phyloP scores from a whole-genome alignment of 2,329 filamentous ascomycete species.

The Drechslerella coelobrocha region DNA sequence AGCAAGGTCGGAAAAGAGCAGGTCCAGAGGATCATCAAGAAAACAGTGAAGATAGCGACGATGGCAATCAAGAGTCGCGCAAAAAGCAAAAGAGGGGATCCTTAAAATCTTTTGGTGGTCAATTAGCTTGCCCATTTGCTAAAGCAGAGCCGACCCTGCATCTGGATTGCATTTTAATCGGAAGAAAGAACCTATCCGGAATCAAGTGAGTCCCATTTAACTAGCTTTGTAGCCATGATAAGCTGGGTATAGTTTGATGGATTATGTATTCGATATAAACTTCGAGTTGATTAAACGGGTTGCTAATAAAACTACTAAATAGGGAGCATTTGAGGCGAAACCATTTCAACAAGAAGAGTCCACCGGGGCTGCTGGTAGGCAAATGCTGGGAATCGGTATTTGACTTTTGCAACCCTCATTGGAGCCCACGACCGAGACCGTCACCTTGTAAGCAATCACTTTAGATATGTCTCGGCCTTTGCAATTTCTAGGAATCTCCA shows the following conservation, averaged over 20 bases:
- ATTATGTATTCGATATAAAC: too few relatives aligned
- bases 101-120: constrained; percentile 12
- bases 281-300: too few relatives aligned
- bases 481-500: background rate
- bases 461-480: too few relatives aligned
- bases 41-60: background rate
- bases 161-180: constrained; percentile 18
- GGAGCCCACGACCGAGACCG: constrained; percentile 11
- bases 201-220: constrained; percentile 22
- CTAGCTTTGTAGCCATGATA: background rate
- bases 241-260: too few relatives aligned
- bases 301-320: too few relatives aligned
- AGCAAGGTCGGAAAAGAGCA: background rate
- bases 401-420: constrained; percentile 20
- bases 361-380: background rate
- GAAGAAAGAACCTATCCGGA: constrained; percentile 21
- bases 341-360: constrained; percentile 8
- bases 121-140: constrained; percentile 32
- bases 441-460: constrained; percentile 5
- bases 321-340: constrained; percentile 34
- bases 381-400: constrained; percentile 25
- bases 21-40: too few relatives aligned
- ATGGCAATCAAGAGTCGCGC: background rate
- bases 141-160: constrained; percentile 17
- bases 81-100: constrained; percentile 5